phyloP scores from a whole-genome alignment of 2,329 filamentous ascomycete species.

The Phyllosticta paracitricarpa region DNA sequence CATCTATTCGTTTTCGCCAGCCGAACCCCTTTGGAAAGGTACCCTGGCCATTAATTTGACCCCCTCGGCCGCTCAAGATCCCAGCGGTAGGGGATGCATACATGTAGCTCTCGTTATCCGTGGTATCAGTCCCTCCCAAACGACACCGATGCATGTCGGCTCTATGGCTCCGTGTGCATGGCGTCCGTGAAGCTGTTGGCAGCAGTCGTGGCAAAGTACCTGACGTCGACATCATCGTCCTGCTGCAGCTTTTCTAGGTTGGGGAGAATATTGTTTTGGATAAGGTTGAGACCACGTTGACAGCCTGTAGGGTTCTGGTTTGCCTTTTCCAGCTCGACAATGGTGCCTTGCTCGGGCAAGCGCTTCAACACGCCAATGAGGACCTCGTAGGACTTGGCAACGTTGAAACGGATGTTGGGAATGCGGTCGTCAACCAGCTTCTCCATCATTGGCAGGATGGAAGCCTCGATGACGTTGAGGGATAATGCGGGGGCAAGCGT shows the following conservation, averaged over 20 bases:
- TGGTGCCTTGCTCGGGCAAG: constrained; percentile 77
- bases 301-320: constrained; percentile 52
- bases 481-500: constrained; percentile 89
- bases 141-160: not conserved
- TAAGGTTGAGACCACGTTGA: constrained; percentile 64
- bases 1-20: not conserved
- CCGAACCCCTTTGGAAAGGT: not conserved
- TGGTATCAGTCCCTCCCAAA: not conserved
- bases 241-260: constrained; percentile 92
- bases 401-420: constrained; percentile 98
- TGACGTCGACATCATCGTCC: constrained; percentile 95
- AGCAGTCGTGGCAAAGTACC: constrained; percentile 93
- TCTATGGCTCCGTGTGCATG: constrained; percentile 28
- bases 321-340: constrained; percentile 75
- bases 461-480: constrained; percentile 83
- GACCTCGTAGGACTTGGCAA: constrained; percentile 91
- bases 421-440: constrained; percentile 91
- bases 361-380: constrained; percentile 87
- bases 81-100: not conserved
- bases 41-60: not conserved
- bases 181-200: constrained; percentile 42
- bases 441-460: constrained; percentile 91
- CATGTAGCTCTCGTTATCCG: not conserved
- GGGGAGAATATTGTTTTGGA: constrained; percentile 76
- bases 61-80: not conserved